phyloP scores from a whole-genome alignment of 371 early-diverging fungal species.

The Mortierella sp. region DNA sequence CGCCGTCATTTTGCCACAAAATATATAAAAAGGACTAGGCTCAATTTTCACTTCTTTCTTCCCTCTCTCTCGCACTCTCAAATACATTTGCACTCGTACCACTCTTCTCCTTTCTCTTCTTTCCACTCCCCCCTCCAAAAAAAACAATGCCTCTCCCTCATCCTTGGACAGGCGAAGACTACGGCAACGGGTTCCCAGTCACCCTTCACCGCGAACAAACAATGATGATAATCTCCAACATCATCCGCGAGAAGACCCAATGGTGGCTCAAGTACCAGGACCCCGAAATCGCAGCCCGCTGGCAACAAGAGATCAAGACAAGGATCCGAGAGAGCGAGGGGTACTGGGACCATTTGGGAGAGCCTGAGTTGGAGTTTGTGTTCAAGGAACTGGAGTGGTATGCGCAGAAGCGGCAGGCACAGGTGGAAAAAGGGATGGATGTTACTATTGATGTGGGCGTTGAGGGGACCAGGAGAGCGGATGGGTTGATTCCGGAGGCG shows the following conservation, averaged over 20 bases:
- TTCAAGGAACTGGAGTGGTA: slow-evolving; percentile 60
- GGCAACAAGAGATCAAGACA: slow-evolving; percentile 54
- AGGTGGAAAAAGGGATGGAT: slow-evolving; percentile 22
- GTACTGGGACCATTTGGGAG: slow-evolving; percentile 30
- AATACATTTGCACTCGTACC: too few relatives aligned
- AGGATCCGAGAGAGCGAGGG: neutral
- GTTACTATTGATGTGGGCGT: slow-evolving; percentile 39
- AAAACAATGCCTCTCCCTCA: slow-evolving; percentile 9
- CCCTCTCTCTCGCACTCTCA: too few relatives aligned
- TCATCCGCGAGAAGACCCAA: slow-evolving; percentile 62
- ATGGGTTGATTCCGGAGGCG: slow-evolving; percentile 38
- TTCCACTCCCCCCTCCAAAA: too few relatives aligned
- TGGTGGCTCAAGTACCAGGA: slow-evolving; percentile 61
- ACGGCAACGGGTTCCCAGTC: slow-evolving; percentile 18
- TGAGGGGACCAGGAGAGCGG: slow-evolving; percentile 59
- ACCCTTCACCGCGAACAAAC: slow-evolving; percentile 18
- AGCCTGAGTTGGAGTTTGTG: slow-evolving; percentile 53
- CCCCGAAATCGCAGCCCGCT: slow-evolving; percentile 52
- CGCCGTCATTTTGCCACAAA: too few relatives aligned
- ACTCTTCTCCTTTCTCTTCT: too few relatives aligned
- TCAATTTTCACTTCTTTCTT: too few relatives aligned
- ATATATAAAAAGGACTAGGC: too few relatives aligned
- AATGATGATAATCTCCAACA: slow-evolving; percentile 28
- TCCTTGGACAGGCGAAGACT: slow-evolving; percentile 27
- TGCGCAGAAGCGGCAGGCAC: slow-evolving; percentile 36